Base-by-base conservation (phyloP, 1,284 basidiomycete species). In the Naganishia cerealis region DNA sequence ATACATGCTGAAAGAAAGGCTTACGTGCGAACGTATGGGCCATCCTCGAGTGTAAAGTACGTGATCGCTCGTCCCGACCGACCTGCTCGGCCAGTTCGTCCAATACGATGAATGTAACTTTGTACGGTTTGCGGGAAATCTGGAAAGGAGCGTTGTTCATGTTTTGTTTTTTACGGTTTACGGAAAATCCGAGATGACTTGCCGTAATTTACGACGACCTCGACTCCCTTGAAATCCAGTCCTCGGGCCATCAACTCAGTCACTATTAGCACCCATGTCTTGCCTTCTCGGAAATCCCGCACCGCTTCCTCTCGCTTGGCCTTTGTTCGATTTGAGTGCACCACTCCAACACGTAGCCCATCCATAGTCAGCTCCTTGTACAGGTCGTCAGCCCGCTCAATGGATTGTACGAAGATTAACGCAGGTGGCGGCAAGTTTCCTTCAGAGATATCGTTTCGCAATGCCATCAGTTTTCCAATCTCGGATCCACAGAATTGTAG, bases 161-260 rank as follows among this genome's bases (percentile, higher is more conserved):
- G 7, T 12, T 7, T 57, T 55, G 21, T 6, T 92, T 78, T 96
- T 92, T 2, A 95, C 89, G 66, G 87, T 93, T 65, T 90, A 92
- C 1, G 94, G 94, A 79, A 96, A 95, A 80, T 96, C 94, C 79
- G 67, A 2, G 29, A 33, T 33, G 29, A 33, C 77, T 68, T 48
- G 79, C 77, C 79, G 76, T 94, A 97, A 80, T 97, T 99, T 78
- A 99, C 90, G 13, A 99, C 94, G 73, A 97, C 88, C 71, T 90
- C 85, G 53, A 99, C 89, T 15, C 94, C 94, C 78, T 91, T 91
- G 83, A 99, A 98, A 78, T 99, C 95, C 87, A 99, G 94, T 4
- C 95, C 96, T 72, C 96, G 86, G 13, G 92, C 93, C 88, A 96
- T 90, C 46, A 96, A 90, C 77, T 97, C 94, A 16, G 94, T 97